phyloP scores from a whole-genome alignment of 768 basidiomycete species.

The Russula virescens region DNA sequence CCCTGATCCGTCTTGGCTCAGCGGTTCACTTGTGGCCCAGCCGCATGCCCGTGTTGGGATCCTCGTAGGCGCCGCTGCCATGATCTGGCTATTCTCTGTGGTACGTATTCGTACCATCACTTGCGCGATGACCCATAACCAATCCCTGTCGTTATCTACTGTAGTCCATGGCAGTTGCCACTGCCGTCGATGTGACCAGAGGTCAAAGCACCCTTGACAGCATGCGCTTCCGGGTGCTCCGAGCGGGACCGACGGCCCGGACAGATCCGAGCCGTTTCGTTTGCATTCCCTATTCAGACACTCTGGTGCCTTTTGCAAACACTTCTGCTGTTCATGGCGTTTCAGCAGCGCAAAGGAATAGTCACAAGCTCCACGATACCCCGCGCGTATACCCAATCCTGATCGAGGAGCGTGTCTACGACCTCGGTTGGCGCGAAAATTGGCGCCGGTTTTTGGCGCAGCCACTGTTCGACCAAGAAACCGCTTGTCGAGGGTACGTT shows the following conservation, averaged over 20 bases:
- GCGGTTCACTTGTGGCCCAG: conserved; percentile 15
- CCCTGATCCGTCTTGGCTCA: conserved; percentile 11
- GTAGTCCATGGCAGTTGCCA: conserved; percentile 18
- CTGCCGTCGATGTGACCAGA: conserved; percentile 11
- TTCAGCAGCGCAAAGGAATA: not conserved
- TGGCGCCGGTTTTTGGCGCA: conserved; percentile 16
- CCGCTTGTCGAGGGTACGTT: conserved; percentile 6
- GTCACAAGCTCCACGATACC: not conserved
- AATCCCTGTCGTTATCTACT: not conserved
- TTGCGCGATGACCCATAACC: not conserved
- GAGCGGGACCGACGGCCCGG: not conserved
- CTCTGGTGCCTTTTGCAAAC: not conserved
- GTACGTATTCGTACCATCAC: conserved; percentile 6
- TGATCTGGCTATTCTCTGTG: conserved; percentile 20
- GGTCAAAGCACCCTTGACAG: conserved; percentile 21
- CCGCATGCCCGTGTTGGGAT: conserved; percentile 16
- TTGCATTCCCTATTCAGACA: conserved; percentile 11
- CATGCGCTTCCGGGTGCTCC: not conserved
- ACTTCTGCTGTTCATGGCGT: conserved; percentile 10
- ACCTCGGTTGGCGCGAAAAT: conserved; percentile 25
- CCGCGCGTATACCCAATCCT: conserved; percentile 12
- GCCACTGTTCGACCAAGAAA: conserved; percentile 11
- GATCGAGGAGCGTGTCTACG: conserved; percentile 19
- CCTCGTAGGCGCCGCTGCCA: conserved; percentile 1
- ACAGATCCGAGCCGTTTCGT: conserved; percentile 10